These are phyloP conservation scores for Lasiodiplodia hormozganensis DNA, from an alignment of 2,329 filamentous ascomycete species.

Conservation along the genomic window DNA sequence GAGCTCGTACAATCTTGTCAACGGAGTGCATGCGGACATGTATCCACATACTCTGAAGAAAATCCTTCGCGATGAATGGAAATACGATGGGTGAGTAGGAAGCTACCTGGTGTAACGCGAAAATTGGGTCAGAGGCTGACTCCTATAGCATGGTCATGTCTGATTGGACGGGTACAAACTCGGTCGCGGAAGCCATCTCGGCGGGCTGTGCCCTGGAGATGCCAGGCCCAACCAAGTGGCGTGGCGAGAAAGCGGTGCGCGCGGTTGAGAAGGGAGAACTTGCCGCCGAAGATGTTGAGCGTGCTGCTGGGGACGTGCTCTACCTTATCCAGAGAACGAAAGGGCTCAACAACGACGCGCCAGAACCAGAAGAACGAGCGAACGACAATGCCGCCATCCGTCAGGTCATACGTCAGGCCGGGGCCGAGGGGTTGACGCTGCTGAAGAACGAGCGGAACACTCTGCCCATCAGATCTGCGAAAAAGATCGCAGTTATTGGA, in stretches of 20 bases:
- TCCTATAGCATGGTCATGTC: constrained; percentile 48
- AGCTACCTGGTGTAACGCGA: not conserved
- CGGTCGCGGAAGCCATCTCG: constrained; percentile 46
- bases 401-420: constrained; percentile 65
- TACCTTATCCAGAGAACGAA: constrained; percentile 70
- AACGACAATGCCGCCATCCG: constrained; percentile 63
- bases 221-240: constrained; percentile 50
- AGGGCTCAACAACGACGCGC: constrained; percentile 64
- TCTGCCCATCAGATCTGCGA: constrained; percentile 64
- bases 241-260: constrained; percentile 46
- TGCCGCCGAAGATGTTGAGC: constrained; percentile 56
- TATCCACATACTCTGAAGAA: constrained; percentile 51
- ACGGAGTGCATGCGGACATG: constrained; percentile 59
- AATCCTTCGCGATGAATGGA: constrained; percentile 50
- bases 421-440: constrained; percentile 67
- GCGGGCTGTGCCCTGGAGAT: constrained; percentile 51
- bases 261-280: constrained; percentile 45
- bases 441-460: constrained; percentile 67
- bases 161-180: constrained; percentile 51
- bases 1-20: constrained; percentile 72
- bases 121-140: not conserved
- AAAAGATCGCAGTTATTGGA: constrained; percentile 70
- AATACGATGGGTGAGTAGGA: constrained; percentile 41
- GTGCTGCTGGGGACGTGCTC: constrained; percentile 61
- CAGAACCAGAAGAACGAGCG: constrained; percentile 63